Evolutionary conservation across 169 alveolate genomes (phyloP).

Genomic region (Plasmodium ovale): DNA sequence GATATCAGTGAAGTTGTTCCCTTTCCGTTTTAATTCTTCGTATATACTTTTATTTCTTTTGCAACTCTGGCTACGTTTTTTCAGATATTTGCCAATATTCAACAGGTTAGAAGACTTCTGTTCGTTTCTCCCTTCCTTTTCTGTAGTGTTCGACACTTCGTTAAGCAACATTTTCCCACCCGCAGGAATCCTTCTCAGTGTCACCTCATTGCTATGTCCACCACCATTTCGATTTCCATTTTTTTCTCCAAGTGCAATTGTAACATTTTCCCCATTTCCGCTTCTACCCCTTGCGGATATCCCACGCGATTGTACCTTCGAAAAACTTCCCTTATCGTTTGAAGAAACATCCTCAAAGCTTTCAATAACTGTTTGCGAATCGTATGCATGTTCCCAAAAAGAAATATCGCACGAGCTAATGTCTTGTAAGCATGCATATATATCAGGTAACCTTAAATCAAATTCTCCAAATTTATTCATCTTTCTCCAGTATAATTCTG

Average conservation of each 20-base stretch:
- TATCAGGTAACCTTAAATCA: constrained; percentile 79
- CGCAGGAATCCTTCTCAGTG: background rate
- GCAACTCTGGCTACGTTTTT: background rate
- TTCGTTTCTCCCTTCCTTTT: background rate
- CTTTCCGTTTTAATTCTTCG: constrained; percentile 6
- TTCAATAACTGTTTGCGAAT: constrained; percentile 56
- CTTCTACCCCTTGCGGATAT: background rate
- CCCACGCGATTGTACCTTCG: background rate
- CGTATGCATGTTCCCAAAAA: constrained; percentile 43
- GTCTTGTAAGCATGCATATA: constrained; percentile 74
- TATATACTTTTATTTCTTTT: background rate
- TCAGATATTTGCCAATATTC: background rate
- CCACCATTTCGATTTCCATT: background rate
- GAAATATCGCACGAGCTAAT: constrained; percentile 72
- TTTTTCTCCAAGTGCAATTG: background rate
- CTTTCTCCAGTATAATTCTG: constrained; percentile 82
- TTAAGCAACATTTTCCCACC: background rate
- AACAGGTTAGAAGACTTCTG: background rate
- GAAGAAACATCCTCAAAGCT: constrained; percentile 45
- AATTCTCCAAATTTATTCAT: constrained; percentile 84
- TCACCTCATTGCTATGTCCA: background rate
- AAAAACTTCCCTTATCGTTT: constrained; percentile 6
- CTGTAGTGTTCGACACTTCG: background rate
- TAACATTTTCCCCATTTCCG: background rate
- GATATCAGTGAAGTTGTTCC: constrained; percentile 2